These are phyloP conservation scores for Cladosporium halotolerans DNA, from an alignment of 2,329 filamentous ascomycete genomes.

Conservation along the genomic window DNA sequence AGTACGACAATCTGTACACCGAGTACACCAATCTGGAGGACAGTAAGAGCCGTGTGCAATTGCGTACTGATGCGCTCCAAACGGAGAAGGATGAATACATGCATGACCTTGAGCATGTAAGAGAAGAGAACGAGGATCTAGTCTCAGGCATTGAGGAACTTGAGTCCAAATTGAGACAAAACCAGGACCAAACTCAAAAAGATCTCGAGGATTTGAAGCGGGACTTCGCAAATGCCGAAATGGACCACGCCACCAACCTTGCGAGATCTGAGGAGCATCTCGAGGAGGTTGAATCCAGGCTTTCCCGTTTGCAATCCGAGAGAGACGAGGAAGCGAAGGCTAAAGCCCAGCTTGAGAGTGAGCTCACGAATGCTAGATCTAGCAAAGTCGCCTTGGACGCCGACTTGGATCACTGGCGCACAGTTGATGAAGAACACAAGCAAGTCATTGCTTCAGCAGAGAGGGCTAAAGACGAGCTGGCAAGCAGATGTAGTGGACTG, in stretches of 20 bases:
- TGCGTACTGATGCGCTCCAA: constrained; percentile 35
- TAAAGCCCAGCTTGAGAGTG: background rate
- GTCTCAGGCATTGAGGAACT: constrained; percentile 37
- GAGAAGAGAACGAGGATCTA: constrained; percentile 36
- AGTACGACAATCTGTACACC: constrained; percentile 32
- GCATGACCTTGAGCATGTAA: constrained; percentile 33
- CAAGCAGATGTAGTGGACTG: background rate
- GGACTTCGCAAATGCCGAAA: constrained; percentile 40
- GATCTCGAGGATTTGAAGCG: constrained; percentile 34
- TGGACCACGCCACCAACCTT: constrained; percentile 37
- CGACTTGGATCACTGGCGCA: background rate
- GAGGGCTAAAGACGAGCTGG: background rate
- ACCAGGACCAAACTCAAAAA: constrained; percentile 29
- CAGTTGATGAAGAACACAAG: constrained; percentile 1
- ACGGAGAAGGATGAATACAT: constrained; percentile 35
- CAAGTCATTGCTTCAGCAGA: background rate
- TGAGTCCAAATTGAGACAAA: constrained; percentile 29
- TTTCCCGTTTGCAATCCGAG: background rate
- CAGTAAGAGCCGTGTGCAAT: constrained; percentile 31
- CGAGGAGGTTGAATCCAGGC: constrained; percentile 1
- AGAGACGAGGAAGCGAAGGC: background rate
- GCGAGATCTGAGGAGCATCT: constrained; percentile 25
- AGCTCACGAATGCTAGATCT: constrained; percentile 12
- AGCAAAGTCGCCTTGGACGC: constrained; percentile 2
- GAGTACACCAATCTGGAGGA: constrained; percentile 34